Base-by-base conservation (phyloP, 2,329 filamentous ascomycete genomes). In the Arthrocladium fulminans region DNA sequence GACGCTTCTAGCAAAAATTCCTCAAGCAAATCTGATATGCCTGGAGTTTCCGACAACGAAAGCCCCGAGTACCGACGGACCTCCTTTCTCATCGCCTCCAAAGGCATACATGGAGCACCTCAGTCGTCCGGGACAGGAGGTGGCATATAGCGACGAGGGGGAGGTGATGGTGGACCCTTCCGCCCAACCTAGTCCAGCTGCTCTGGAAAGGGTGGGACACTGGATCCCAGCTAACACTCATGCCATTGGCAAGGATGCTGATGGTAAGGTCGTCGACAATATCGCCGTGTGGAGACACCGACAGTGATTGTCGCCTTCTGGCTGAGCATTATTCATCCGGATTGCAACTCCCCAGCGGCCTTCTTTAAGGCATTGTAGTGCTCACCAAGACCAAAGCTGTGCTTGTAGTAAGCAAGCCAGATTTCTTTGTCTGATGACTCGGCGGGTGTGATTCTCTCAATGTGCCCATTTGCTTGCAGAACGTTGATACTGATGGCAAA, bases 331-430 rank as follows among this genome's bases (percentile, higher is more conserved):
- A n/a, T 4, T 9, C 12, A 34, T 24, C 49, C 44, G 35, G 23
- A 41, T n/a, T 22, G 8, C n/a, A 13, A 42, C 23, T 20, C 22
- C 17, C 27, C 37, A 37, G 47, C 42, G 10, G 39, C 32, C 45
- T 52, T 63, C 60, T 72, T 77, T 63, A 98, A 67, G 46, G 89
- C 94, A 64, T 98, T 98, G 68, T 98, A 98, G 69, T 98, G 92
- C 71, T 97, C 92, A 10, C 92, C 92, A 43, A 98, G 71, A 1
- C 90, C 90, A 65, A 94, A 97, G 42, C 86, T 87, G 70, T 96
- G 88, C 59, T 86, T 77, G 67, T 97, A 97, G 67, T 97, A 98
- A 29, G 88, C 90, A 66, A 98, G 66, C 90, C 92, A 97, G 44
- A 94, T 75, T 15, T 66, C 67, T 3, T 65, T 5, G 59, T 61